Base-by-base conservation (phyloP, 2,329 filamentous ascomycete species). In the Aspergillus eucalypticola region DNA sequence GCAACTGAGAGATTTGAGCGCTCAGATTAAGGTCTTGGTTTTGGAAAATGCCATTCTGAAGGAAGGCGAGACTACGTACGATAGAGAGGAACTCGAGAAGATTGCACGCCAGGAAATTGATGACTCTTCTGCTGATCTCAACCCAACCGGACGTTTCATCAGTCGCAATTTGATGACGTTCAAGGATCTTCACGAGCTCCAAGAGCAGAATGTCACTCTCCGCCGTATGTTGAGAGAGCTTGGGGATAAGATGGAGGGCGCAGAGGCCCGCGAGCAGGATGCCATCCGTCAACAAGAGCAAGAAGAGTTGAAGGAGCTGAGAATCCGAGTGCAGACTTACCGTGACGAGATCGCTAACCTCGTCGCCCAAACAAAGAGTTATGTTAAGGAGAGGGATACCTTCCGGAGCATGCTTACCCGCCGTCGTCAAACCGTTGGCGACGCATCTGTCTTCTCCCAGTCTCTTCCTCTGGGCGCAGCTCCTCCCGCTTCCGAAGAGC, bases 341-440 rank as follows among this genome's bases (percentile, higher is more conserved):
- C 88, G 91, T 60, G 94, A 97, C 65, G 92, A 97, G 73, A 86
- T 96, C 55, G 86, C 89, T 66, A 90, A 90, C 11, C 88, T 96
- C 66, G 87, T 90, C 46, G 87, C 90, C 29, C 91, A 93, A 59
- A 90, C 92, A 64, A 91, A 96, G 79, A 96, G 91, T 74, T 96
- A 96, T 75, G 92, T 95, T 73, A 91, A 92, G 69, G 95, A 99
- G 78, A 89, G 95, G 63, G 94, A 99, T 73, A 97, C 97, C 86
- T 98, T 97, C 88, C 88, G 94, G 21, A 92, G 93, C 55, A 93
- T 98, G 81, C 85, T 97, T 29, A 90, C 94, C 66, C 90, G 95
- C 63, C 84, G 87, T 60, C 86, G 87, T 17, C 84, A 87, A 76
- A 88, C 78, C 73, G 82, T 71, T 70, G 84, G 71, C 72, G 85